Conservation (phyloP, 2,329 filamentous ascomycete species). For the Exophiala mesophila region DNA sequence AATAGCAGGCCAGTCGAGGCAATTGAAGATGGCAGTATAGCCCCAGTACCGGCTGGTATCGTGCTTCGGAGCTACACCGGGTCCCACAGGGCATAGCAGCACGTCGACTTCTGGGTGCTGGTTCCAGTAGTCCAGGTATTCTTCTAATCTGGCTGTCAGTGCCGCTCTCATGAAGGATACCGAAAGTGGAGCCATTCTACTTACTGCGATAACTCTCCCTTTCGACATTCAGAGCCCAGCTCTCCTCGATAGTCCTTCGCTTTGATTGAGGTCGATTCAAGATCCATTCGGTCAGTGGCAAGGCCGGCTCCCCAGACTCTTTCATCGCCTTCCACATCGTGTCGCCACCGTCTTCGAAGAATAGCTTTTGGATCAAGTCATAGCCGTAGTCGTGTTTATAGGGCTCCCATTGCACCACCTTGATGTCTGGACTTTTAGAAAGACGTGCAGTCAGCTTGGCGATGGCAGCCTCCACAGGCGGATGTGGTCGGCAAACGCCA, state of each 20-base stretch:
- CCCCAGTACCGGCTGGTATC: constrained; percentile 32
- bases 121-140: constrained; percentile 27
- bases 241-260: constrained; percentile 28
- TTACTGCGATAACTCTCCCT: constrained; percentile 32
- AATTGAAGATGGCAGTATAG: constrained; percentile 34
- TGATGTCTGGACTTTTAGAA: too few species aligned
- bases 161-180: too few species aligned
- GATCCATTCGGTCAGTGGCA: constrained; percentile 33
- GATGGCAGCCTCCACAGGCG: too few species aligned
- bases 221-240: constrained; percentile 29
- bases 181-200: too few species aligned
- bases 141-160: too few species aligned
- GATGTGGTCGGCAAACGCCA: constrained; percentile 33
- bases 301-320: constrained; percentile 28
- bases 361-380: constrained; percentile 37
- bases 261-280: constrained; percentile 30
- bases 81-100: constrained; percentile 30
- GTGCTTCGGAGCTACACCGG: constrained; percentile 30
- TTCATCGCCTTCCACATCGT: too few species aligned
- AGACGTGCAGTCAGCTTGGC: too few species aligned
- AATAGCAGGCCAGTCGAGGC: constrained; percentile 32
- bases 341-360: constrained; percentile 46
- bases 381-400: constrained; percentile 32
- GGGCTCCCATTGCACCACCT: constrained; percentile 31
- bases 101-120: too few species aligned